Evolutionary conservation across 805 yeast species (phyloP).

Genomic region (Saturnispora saitoi): DNA sequence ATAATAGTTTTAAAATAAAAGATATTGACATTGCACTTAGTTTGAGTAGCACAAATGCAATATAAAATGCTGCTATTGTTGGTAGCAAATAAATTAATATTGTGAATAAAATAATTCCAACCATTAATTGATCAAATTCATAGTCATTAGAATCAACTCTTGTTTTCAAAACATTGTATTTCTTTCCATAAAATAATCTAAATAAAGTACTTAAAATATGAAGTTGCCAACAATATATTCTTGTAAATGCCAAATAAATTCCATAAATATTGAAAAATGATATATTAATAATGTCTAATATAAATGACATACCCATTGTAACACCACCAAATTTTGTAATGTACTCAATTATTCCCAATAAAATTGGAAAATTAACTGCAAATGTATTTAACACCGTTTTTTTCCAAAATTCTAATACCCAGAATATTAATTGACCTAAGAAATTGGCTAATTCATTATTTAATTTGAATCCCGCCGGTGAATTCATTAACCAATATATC

Average conservation of each 20-base stretch:
- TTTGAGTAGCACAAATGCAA: slow-evolving; percentile 57
- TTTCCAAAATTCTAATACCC: slow-evolving; percentile 74
- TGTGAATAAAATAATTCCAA: slow-evolving; percentile 86
- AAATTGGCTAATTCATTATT: slow-evolving; percentile 80
- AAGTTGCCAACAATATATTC: slow-evolving; percentile 69
- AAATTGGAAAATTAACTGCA: slow-evolving; percentile 10
- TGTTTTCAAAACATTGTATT: slow-evolving; percentile 71
- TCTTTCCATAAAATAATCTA: slow-evolving; percentile 82
- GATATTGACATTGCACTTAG: slow-evolving; percentile 40
- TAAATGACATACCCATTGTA: slow-evolving; percentile 58
- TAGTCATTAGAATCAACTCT: slow-evolving; percentile 82
- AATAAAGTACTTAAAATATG: slow-evolving; percentile 62
- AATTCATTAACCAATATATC: slow-evolving; percentile 69
- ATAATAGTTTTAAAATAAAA: slow-evolving; percentile 46
- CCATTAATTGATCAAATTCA: slow-evolving; percentile 74
- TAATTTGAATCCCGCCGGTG: slow-evolving; percentile 91
- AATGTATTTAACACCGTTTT: slow-evolving; percentile 14
- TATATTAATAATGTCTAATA: slow-evolving; percentile 56
- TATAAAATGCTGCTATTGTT: slow-evolving; percentile 78
- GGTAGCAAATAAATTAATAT: slow-evolving; percentile 73
- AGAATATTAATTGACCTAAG: slow-evolving; percentile 75
- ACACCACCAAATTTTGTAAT: slow-evolving; percentile 39
- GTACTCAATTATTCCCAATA: slow-evolving; percentile 13
- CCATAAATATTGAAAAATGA: slow-evolving; percentile 65
- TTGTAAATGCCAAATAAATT: slow-evolving; percentile 72